Conservation (phyloP, 208 protist genomes). For the Crithidia expoeki region DNA sequence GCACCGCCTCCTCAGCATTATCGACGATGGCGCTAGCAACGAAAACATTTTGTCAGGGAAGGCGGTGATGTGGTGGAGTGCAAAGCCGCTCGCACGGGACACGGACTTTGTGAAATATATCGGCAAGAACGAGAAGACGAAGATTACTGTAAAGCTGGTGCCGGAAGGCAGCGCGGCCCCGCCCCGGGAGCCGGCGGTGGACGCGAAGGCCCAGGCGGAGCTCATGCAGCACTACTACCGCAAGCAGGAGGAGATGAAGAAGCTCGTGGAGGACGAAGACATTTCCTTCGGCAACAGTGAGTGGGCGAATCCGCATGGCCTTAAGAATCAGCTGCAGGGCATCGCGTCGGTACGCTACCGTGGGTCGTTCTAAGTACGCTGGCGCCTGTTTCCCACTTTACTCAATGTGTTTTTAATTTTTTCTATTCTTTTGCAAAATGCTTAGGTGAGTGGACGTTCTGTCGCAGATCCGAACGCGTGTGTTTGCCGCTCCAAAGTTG, state of each 20-base stretch:
- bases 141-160: conserved; percentile 91
- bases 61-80: conserved; percentile 90
- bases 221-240: conserved; percentile 92
- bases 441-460: neutral
- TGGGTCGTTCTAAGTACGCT: conserved; percentile 24
- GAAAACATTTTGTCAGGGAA: conserved; percentile 74
- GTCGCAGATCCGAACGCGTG: no score
- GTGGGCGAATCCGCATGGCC: conserved; percentile 89
- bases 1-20: conserved; percentile 80
- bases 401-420: conserved; percentile 4
- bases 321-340: conserved; percentile 89
- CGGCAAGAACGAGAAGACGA: conserved; percentile 94
- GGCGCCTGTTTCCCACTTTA: no score
- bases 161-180: conserved; percentile 72
- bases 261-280: conserved; percentile 92
- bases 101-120: conserved; percentile 84
- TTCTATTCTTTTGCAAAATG: conserved; percentile 2
- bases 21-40: conserved; percentile 86
- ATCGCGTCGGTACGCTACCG: conserved; percentile 76
- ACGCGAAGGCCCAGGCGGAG: conserved; percentile 84
- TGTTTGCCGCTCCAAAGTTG: no score
- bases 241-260: conserved; percentile 95
- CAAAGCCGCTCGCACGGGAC: conserved; percentile 78
- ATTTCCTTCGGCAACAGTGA: conserved; percentile 86
- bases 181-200: conserved; percentile 82